Evolutionary conservation across 2,329 filamentous ascomycete species (phyloP).

Genomic region (Berkeleyomyces rouxiae): DNA sequence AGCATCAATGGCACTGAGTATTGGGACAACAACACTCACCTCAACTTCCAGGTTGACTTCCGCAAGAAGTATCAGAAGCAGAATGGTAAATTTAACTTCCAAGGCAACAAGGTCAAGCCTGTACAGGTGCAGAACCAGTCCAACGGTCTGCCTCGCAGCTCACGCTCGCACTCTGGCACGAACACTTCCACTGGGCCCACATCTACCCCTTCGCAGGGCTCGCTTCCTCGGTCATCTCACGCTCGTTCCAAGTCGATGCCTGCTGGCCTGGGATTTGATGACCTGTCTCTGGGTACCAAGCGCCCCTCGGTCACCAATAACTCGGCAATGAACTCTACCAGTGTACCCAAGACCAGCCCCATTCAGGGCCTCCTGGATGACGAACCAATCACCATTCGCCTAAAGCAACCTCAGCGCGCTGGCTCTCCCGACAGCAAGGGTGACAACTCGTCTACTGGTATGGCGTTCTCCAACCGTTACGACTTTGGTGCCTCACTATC

Average conservation of each 20-base stretch:
- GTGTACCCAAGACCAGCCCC: conserved; percentile 27
- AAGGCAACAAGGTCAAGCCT: conserved; percentile 21
- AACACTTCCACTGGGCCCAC: conserved; percentile 18
- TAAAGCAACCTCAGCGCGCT: conserved; percentile 50
- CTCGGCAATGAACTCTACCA: background rate
- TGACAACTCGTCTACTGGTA: conserved; percentile 6
- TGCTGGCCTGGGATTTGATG: conserved; percentile 45
- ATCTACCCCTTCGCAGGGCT: background rate
- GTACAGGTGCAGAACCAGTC: conserved; percentile 7
- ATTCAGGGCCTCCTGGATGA: conserved; percentile 33
- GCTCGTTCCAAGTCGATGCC: conserved; percentile 38
- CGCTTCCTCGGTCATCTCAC: conserved; percentile 10
- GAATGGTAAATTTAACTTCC: conserved; percentile 38
- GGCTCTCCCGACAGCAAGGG: conserved; percentile 8
- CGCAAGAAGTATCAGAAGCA: conserved; percentile 54
- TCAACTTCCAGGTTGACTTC: conserved; percentile 93
- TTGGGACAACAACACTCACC: conserved; percentile 83
- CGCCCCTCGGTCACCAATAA: background rate
- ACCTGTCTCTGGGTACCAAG: background rate
- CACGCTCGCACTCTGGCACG: conserved; percentile 22
- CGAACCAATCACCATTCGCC: conserved; percentile 40
- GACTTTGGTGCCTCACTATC: conserved; percentile 87
- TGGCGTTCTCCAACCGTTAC: conserved; percentile 77
- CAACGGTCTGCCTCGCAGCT: conserved; percentile 45
- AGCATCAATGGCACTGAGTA: conserved; percentile 66